A percentile compares a stretch with the other conserved stretches of the same genome.
Conservation (phyloP, 176 grass and related monocot species). For the Pontederia paniculata region DNA sequence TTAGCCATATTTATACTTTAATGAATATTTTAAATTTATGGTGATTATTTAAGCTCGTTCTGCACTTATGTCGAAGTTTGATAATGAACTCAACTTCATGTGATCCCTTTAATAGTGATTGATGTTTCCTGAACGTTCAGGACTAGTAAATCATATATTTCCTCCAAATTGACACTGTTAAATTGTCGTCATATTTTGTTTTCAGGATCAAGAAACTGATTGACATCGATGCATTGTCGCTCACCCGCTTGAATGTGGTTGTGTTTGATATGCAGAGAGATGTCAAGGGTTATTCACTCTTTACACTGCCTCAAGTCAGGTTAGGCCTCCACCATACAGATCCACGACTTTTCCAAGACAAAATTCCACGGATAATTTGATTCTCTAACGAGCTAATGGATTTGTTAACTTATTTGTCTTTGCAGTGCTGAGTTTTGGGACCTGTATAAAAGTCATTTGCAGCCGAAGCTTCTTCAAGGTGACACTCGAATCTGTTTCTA, state of each 20-base stretch:
- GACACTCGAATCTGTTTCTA: constrained; percentile 73
- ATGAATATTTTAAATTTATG: too few relatives aligned
- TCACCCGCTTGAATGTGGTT: constrained; percentile 60
- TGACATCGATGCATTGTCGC: constrained; percentile 71
- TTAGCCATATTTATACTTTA: too few relatives aligned
- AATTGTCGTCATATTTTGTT: constrained; percentile 1
- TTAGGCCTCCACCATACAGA: constrained; percentile 7
- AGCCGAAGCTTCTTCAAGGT: constrained; percentile 37
- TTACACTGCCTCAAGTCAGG: constrained; percentile 96
- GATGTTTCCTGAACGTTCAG: too few relatives aligned
- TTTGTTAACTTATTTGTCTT: constrained; percentile 1
- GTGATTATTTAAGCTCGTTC: too few relatives aligned
- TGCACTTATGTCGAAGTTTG: too few relatives aligned
- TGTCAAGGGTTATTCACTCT: constrained; percentile 73
- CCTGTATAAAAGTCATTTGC: constrained; percentile 67
- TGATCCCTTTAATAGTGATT: too few relatives aligned
- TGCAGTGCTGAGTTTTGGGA: constrained; percentile 87
- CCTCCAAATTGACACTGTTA: not conserved
- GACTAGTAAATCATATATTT: not conserved
- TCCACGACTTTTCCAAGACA: not conserved
- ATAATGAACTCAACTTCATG: too few relatives aligned
- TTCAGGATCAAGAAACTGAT: constrained; percentile 90
- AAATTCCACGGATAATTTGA: not conserved
- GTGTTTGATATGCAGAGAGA: constrained; percentile 88
- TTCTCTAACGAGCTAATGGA: constrained; percentile 7